phyloP scores from a whole-genome alignment of 1,139 yeast genomes.

The Candida tunisiensis region DNA sequence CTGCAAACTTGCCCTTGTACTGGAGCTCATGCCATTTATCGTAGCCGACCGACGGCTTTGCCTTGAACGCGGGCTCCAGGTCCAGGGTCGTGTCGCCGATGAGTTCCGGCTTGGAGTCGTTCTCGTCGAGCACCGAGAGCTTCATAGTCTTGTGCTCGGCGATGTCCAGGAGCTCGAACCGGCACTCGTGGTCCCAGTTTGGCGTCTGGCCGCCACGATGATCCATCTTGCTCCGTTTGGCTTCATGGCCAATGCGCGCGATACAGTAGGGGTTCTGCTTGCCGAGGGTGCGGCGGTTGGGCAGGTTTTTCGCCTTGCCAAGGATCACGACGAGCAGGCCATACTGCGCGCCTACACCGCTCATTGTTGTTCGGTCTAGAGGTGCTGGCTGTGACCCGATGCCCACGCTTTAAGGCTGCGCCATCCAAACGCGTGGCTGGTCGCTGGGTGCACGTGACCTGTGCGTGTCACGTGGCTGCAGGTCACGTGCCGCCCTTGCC shows the following conservation, averaged over 20 bases:
- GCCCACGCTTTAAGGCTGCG: too few species aligned
- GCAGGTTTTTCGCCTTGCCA: constrained; percentile 31
- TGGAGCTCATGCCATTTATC: constrained; percentile 73
- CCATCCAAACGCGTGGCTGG: too few species aligned
- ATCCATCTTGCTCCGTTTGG: constrained; percentile 56
- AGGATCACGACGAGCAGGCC: neutral
- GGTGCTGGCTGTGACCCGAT: too few species aligned
- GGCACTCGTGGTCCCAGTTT: constrained; percentile 62
- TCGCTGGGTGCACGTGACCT: too few species aligned
- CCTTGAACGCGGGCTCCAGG: constrained; percentile 46
- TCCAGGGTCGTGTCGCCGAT: constrained; percentile 75
- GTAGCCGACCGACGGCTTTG: constrained; percentile 54
- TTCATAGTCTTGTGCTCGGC: constrained; percentile 34
- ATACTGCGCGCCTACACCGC: too few species aligned
- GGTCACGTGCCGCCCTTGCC: too few species aligned
- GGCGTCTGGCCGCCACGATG: constrained; percentile 88
- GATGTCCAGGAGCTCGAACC: constrained; percentile 41
- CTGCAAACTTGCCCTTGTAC: constrained; percentile 64
- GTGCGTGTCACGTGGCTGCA: too few species aligned
- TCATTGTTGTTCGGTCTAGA: constrained; percentile 20
- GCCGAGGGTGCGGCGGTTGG: constrained; percentile 67
- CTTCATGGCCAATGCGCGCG: constrained; percentile 63
- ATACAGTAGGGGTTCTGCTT: constrained; percentile 84
- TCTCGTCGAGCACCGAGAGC: constrained; percentile 72
- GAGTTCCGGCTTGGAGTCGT: constrained; percentile 70